Evolutionary conservation across 208 protist species (phyloP).

Genomic region (Crithidia brevicula): DNA sequence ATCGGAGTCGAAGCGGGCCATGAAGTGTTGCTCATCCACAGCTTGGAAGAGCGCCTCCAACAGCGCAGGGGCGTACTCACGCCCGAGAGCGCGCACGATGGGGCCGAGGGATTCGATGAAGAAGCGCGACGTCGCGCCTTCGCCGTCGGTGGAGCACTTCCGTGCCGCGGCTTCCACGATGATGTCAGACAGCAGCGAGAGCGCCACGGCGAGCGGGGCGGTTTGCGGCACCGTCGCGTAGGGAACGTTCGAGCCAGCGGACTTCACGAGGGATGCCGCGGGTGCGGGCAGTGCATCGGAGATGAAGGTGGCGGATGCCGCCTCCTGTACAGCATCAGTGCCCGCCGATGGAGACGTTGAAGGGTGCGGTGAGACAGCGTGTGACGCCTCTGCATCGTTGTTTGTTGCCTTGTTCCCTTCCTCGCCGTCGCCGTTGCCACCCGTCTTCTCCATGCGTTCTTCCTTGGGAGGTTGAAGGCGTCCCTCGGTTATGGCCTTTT

Average conservation of each 20-base stretch:
- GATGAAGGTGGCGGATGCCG: too few relatives aligned
- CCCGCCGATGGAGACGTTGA: too few relatives aligned
- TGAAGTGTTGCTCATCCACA: slow-evolving; percentile 74
- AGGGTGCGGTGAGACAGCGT: too few relatives aligned
- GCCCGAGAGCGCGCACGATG: slow-evolving; percentile 40
- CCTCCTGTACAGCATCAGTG: too few relatives aligned
- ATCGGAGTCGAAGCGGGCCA: slow-evolving; percentile 33
- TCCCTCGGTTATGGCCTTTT: slow-evolving; percentile 15
- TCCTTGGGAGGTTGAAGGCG: slow-evolving; percentile 4
- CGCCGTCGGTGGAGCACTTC: slow-evolving; percentile 54
- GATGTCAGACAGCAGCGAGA: slow-evolving; percentile 69
- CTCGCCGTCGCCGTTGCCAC: not conserved
- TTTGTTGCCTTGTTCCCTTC: too few relatives aligned
- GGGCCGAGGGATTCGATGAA: slow-evolving; percentile 57
- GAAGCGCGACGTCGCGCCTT: slow-evolving; percentile 72
- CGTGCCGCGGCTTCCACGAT: slow-evolving; percentile 58
- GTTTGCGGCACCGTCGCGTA: slow-evolving; percentile 18
- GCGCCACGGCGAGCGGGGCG: slow-evolving; percentile 46
- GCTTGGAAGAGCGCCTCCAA: slow-evolving; percentile 58
- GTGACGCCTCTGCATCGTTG: too few relatives aligned
- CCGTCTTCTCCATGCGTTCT: not conserved
- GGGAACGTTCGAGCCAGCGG: not conserved
- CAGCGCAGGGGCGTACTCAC: slow-evolving; percentile 42
- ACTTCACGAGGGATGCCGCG: not conserved
- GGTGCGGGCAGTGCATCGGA: not conserved